Evolutionary conservation across 2,329 filamentous ascomycete genomes (phyloP), one percentile per base, ranked within the genome.

Genomic region (Nemania serpens): DNA sequence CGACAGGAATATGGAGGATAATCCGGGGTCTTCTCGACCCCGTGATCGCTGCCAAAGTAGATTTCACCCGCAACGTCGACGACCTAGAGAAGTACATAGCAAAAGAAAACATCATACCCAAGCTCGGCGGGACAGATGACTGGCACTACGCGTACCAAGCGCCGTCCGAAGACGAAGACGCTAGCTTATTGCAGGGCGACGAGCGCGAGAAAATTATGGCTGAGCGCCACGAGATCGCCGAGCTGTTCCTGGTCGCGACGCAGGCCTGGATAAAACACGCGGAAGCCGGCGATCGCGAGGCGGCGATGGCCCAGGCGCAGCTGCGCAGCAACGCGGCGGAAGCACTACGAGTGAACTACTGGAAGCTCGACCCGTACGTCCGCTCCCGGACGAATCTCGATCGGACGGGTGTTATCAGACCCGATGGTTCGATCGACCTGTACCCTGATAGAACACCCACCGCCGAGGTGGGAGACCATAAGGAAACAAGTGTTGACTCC

Each of bases 11-110:
- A 65, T 97, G 93, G 94, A 92, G 86, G 73, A 90, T 97, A 66
- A 96, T 97, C 74, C 88, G 87, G 65, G 91, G 92, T 68, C 97
- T 93, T 91, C 85, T 98, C 36, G 94, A 97, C 73, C 94, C 94
- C 2, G 93, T 97, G 2, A 93, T 98, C 33, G 93, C 93, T 18
- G 82, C 85, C 71, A 98, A 98, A 76, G 89, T 97, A 12, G 88
- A 96, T 74, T 97, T 97, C 75, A 93, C 90, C 58, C 93, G 91
- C 70, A 91, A 86, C 68, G 78, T 86, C 55, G 82, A 88, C 48
- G 93, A 96, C 50, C 81, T 98, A 57, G 84, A 89, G 66, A 80
- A 86, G 56, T 96, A 88, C 73, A 89, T 98, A 55, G 81, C 87
- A 9, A 80, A 80, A 41, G 79, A 79, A 47, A 87, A 88, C 43